Percentiles rank a stretch among this genome's conserved stretches.
Evolutionary conservation across 805 yeast genomes (phyloP).

Genomic region (Cyberlindnera maclurae): DNA sequence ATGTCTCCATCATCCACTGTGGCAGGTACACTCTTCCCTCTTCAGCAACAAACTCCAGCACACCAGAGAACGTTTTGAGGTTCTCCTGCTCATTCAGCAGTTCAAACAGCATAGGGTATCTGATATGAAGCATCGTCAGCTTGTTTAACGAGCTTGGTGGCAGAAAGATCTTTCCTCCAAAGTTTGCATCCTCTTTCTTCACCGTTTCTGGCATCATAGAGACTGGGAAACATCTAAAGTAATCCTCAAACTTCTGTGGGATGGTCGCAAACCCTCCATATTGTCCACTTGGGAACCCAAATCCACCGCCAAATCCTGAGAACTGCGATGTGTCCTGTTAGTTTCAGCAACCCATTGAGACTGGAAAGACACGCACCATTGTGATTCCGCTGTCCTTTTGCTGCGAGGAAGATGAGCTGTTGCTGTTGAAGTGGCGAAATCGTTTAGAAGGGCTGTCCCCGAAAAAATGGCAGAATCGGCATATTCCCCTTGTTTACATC

Average conservation of each 20-base stretch:
- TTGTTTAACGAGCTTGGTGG: conserved; percentile 91
- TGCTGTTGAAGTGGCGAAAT: conserved; percentile 1
- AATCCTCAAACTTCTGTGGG: conserved; percentile 65
- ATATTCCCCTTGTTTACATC: not conserved
- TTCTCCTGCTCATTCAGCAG: conserved; percentile 59
- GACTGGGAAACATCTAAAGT: conserved; percentile 87
- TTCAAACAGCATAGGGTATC: conserved; percentile 95
- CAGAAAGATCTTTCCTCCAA: conserved; percentile 90
- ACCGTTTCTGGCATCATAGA: conserved; percentile 71
- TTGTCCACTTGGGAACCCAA: conserved; percentile 11
- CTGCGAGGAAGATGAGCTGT: no score
- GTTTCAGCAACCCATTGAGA: not conserved
- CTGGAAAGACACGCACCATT: no score
- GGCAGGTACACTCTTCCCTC: conserved; percentile 95
- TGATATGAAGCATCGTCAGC: conserved; percentile 80
- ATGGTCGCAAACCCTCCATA: conserved; percentile 23
- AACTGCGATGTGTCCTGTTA: conserved; percentile 20
- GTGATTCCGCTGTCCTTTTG: no score
- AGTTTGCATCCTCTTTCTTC: conserved; percentile 73
- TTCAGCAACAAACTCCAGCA: conserved; percentile 91
- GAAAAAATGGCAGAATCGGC: no score
- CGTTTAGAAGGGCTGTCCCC: no score
- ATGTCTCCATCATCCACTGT: conserved; percentile 89
- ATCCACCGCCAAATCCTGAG: conserved; percentile 29
- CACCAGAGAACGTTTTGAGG: conserved; percentile 80